Evolutionary conservation across 352 stramenopile species (phyloP).

Genomic region (Phytopythium ostracodes): DNA sequence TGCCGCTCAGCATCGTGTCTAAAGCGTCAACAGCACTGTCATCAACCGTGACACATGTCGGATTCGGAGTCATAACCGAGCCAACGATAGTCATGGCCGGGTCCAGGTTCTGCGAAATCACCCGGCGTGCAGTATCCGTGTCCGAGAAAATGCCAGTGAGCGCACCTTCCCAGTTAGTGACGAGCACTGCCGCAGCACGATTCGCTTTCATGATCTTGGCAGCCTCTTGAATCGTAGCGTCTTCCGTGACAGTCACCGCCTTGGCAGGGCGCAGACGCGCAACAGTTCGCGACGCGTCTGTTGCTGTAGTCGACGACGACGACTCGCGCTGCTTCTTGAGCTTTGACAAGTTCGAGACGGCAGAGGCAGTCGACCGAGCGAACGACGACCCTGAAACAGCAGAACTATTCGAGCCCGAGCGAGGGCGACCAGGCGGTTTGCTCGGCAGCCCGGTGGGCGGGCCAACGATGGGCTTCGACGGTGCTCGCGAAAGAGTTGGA

Average conservation of each 20-base stretch:
- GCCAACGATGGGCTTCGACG: constrained; percentile 9
- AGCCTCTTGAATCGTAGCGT: constrained; percentile 84
- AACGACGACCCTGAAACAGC: constrained; percentile 76
- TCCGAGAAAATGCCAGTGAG: constrained; percentile 96
- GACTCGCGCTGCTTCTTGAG: constrained; percentile 43
- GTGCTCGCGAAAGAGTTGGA: constrained; percentile 14
- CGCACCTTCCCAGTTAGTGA: constrained; percentile 82
- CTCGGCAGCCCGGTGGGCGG: constrained; percentile 16
- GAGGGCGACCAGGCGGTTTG: constrained; percentile 32
- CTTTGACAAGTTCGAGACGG: constrained; percentile 74
- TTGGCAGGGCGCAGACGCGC: constrained; percentile 80
- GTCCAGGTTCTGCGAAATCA: constrained; percentile 75
- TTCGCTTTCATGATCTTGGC: constrained; percentile 90
- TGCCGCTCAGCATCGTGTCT: constrained; percentile 83
- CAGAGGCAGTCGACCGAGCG: constrained; percentile 69
- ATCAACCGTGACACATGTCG: constrained; percentile 77
- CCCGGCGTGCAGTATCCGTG: constrained; percentile 77
- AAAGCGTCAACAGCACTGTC: constrained; percentile 81
- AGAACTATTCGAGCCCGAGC: constrained; percentile 72
- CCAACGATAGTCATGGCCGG: constrained; percentile 58
- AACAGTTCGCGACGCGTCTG: constrained; percentile 67
- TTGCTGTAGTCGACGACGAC: constrained; percentile 21
- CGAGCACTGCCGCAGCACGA: constrained; percentile 88
- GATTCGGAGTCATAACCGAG: constrained; percentile 83
- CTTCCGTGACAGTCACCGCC: constrained; percentile 80